Base-by-base conservation (phyloP, 1,139 yeast genomes). In the Trichomonascaceae sp. region DNA sequence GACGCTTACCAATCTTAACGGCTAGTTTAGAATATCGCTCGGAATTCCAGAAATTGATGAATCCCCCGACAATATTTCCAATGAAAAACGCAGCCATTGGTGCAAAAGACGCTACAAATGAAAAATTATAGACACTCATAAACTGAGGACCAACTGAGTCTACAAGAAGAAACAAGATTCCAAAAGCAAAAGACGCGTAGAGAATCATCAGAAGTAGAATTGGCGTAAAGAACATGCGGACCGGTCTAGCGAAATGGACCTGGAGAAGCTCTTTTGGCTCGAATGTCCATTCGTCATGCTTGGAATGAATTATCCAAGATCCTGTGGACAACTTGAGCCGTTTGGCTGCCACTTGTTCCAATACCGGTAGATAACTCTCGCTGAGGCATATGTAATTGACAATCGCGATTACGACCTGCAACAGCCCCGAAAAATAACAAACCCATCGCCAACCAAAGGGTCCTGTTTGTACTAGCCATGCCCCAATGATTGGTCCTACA, bases 341-440 rank as follows among this genome's bases (percentile, higher is more conserved):
- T 55, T 72, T 69, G 2, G 93, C 93, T 63, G 83, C 79, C 36
- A 70, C 67, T 55, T 80, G 77, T 55, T 84, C 72, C 18, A 87
- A 72, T 0, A 83, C 81, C 0, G 95, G 95, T 1, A 79, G 79
- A 67, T 85, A 87, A 0, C 93, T 84, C 69, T 87, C 96, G n/a
- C 85, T 84, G 17, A 85, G 75, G 1, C 79, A 64, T 1, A 77
- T 51, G 5, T 78, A 64, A 47, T 74, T 70, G 10, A 76, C 50
- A 1, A 76, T 66, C 67, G 85, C 73, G 74, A 82, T 74, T 0
- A 76, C 79, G 15, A 82, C 82, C n/a, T 85, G 81, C 57, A 83
- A 77, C 3, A 87, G 83, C 70, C 84, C 74, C 52, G 83, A 74
- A n/a, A 84, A 80, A 78, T 87, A 81, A 49, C 78, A 74, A 68